Evolutionary conservation across 345 rosid species (phyloP).

Genomic region (Eucalyptus pauciflora): DNA sequence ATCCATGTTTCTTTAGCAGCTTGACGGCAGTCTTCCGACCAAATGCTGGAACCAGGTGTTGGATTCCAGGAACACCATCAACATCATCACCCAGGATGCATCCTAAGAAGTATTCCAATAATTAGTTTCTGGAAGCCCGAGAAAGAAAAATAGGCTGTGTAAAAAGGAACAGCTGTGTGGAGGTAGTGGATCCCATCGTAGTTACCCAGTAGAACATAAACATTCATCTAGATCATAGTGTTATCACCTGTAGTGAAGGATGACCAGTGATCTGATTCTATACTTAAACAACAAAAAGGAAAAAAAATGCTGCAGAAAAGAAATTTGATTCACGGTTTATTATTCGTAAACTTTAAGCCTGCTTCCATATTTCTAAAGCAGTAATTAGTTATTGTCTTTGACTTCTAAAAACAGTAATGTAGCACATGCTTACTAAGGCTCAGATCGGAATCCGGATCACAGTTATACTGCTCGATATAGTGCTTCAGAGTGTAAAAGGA

Average conservation of each 20-base stretch:
- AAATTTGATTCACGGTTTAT: neutral
- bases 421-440: neutral
- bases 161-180: neutral
- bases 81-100: constrained; percentile 86
- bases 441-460: constrained; percentile 74
- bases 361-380: neutral
- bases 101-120: constrained; percentile 23
- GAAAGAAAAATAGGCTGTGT: neutral
- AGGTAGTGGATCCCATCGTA: neutral
- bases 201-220: neutral
- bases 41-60: constrained; percentile 71
- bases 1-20: constrained; percentile 76
- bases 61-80: constrained; percentile 91
- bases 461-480: constrained; percentile 67
- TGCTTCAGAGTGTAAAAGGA: constrained; percentile 83
- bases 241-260: neutral
- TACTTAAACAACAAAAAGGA: neutral
- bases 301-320: neutral
- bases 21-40: constrained; percentile 79
- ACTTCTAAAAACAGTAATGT: neutral
- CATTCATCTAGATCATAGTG: neutral
- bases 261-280: neutral
- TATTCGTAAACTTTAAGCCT: neutral
- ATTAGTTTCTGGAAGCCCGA: neutral
- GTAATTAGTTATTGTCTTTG: neutral